Conservation (phyloP, 495 filamentous ascomycete species). For the Chaetomidium leptoderma region DNA sequence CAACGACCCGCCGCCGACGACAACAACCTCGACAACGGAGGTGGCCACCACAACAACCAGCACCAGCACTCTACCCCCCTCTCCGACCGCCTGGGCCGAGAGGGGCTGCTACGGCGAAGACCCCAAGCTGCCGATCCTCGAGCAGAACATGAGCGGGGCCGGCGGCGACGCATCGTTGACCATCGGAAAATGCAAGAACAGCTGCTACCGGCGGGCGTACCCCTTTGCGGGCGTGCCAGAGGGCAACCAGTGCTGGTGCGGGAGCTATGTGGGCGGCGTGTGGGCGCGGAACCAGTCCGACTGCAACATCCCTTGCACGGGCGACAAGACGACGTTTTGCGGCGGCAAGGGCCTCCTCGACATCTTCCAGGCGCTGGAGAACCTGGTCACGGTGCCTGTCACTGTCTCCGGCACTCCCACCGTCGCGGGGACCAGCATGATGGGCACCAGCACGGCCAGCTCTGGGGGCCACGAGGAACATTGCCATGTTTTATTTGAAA, state of each 20-base stretch:
- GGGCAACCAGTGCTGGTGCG: conserved; percentile 10
- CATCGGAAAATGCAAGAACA: neutral
- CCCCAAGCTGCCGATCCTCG: neutral
- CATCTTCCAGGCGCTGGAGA: neutral
- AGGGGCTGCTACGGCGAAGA: conserved; percentile 3
- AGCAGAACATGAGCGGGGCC: neutral
- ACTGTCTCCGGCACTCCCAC: neutral
- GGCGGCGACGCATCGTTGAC: neutral
- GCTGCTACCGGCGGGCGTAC: neutral
- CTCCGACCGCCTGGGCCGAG: neutral
- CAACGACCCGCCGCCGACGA: neutral
- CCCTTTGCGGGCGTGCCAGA: neutral
- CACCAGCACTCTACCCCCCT: neutral
- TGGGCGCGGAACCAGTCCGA: neutral
- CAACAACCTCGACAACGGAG: neutral
- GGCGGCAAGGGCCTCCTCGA: neutral
- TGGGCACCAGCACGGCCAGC: neutral
- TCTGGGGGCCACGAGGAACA: neutral
- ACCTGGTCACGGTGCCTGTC: neutral
- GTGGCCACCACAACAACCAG: neutral
- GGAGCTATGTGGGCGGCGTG: neutral
- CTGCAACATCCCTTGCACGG: neutral
- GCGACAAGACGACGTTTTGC: neutral
- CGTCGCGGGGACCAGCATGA: neutral
- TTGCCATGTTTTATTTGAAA: neutral